Conservation (phyloP, 2,329 filamentous ascomycete species). For the Fusarium duplospermum region DNA sequence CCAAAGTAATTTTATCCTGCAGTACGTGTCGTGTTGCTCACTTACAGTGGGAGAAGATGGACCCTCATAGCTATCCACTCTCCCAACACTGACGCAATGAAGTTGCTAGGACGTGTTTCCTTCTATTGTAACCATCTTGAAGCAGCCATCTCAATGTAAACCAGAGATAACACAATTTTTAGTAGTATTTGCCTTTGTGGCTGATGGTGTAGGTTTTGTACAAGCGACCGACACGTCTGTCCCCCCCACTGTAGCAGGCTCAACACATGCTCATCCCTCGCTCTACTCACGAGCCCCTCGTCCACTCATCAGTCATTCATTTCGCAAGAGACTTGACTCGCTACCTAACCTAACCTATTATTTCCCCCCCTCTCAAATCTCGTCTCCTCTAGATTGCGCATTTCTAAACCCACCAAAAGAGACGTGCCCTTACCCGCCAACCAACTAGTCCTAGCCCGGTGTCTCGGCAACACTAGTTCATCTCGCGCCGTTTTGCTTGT, state of each 20-base stretch:
- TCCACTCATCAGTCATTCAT: not conserved
- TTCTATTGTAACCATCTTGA: not conserved
- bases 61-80: not conserved
- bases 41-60: not conserved
- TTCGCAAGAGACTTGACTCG: constrained; percentile 1
- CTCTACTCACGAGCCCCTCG: not conserved
- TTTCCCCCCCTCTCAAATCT: constrained; percentile 2
- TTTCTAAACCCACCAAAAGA: not conserved
- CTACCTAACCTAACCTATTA: not conserved
- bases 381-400: constrained; percentile 11
- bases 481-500: constrained; percentile 30
- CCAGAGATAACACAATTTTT: not conserved
- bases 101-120: not conserved
- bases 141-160: not conserved
- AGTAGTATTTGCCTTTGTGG: not conserved
- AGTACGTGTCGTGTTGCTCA: not conserved
- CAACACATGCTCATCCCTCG: not conserved
- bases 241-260: not conserved
- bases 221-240: not conserved
- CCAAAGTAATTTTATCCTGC: constrained; percentile 19
- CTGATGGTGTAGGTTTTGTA: not conserved
- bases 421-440: not conserved
- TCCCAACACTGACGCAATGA: not conserved
- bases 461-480: constrained; percentile 40
- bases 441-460: constrained; percentile 31